Conservation (phyloP, 1,284 basidiomycete species). For the Ustilago esculenta region DNA sequence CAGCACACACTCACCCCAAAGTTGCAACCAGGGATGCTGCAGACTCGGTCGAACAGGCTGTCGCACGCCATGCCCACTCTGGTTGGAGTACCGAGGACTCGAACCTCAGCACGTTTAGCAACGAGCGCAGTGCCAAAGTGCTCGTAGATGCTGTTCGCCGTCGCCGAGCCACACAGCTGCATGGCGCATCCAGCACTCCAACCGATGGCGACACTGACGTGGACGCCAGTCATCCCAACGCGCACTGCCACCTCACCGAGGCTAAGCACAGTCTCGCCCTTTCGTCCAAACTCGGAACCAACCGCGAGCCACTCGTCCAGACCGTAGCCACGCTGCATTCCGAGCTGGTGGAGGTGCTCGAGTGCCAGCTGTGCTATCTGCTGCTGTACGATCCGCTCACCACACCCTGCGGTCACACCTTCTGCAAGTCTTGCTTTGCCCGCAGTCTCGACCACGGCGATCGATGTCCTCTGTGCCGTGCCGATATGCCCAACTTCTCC, state of each 20-base stretch:
- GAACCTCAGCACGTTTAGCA: constrained; percentile 1
- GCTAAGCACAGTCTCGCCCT: constrained; percentile 37
- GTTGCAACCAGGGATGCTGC: constrained; percentile 14
- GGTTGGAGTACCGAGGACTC: constrained; percentile 43
- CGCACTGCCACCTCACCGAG: constrained; percentile 10
- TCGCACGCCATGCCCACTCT: constrained; percentile 18
- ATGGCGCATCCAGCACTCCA: background rate
- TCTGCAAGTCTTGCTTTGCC: constrained; percentile 86
- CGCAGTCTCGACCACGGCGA: constrained; percentile 85
- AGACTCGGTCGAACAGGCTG: constrained; percentile 2
- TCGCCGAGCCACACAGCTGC: constrained; percentile 8
- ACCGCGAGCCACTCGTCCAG: constrained; percentile 43
- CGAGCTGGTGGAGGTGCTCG: constrained; percentile 78
- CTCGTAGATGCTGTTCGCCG: constrained; percentile 20
- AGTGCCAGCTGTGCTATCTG: constrained; percentile 89
- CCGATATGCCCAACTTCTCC: constrained; percentile 77
- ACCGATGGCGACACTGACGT: constrained; percentile 20
- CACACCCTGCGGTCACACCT: constrained; percentile 93
- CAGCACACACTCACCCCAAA: constrained; percentile 19
- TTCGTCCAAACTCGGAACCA: constrained; percentile 19
- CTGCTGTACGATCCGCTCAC: constrained; percentile 86
- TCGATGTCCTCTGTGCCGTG: constrained; percentile 85
- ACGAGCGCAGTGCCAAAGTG: constrained; percentile 4
- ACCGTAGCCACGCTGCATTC: constrained; percentile 51
- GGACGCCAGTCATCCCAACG: background rate